Percentiles rank a stretch among this genome's conserved stretches.
These are phyloP conservation scores for Exophiala phaeomuriformis DNA, from an alignment of 2,329 filamentous ascomycete species.

Conservation along the genomic window DNA sequence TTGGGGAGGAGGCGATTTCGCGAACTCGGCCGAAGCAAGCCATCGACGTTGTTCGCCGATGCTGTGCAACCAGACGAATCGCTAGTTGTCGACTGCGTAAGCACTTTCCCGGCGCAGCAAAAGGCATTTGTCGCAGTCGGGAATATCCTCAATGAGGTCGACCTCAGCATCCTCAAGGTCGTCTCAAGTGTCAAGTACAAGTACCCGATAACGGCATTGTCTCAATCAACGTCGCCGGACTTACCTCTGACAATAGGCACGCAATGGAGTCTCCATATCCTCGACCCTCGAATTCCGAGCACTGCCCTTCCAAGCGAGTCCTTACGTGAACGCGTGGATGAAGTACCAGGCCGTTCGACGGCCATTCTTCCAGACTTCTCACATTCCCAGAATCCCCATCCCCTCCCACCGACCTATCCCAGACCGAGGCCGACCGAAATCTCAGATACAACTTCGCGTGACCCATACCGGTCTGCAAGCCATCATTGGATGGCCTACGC, in stretches of 20 bases:
- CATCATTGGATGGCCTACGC: slow-evolving; percentile 48
- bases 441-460: slow-evolving; percentile 2
- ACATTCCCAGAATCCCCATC: neutral
- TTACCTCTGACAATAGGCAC: slow-evolving; percentile 79
- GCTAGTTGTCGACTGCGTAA: slow-evolving; percentile 69
- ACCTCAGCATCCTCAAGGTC: slow-evolving; percentile 64
- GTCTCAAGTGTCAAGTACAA: slow-evolving; percentile 66
- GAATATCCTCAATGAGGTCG: slow-evolving; percentile 70
- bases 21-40: slow-evolving; percentile 57
- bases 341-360: slow-evolving; percentile 29
- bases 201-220: slow-evolving; percentile 76
- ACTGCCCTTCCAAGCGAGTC: neutral
- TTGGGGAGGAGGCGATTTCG: slow-evolving; percentile 50
- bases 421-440: neutral
- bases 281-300: slow-evolving; percentile 59
- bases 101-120: slow-evolving; percentile 60
- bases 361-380: slow-evolving; percentile 17
- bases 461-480: slow-evolving; percentile 3
- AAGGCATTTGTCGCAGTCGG: slow-evolving; percentile 75
- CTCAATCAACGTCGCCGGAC: slow-evolving; percentile 54
- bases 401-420: slow-evolving; percentile 5
- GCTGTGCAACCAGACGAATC: slow-evolving; percentile 36
- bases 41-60: slow-evolving; percentile 57
- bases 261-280: slow-evolving; percentile 69
- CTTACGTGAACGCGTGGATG: slow-evolving; percentile 47